These are phyloP conservation scores for Kurtzmaniella quercitrusa DNA, from an alignment of 1,139 yeast genomes.

Conservation along the genomic window DNA sequence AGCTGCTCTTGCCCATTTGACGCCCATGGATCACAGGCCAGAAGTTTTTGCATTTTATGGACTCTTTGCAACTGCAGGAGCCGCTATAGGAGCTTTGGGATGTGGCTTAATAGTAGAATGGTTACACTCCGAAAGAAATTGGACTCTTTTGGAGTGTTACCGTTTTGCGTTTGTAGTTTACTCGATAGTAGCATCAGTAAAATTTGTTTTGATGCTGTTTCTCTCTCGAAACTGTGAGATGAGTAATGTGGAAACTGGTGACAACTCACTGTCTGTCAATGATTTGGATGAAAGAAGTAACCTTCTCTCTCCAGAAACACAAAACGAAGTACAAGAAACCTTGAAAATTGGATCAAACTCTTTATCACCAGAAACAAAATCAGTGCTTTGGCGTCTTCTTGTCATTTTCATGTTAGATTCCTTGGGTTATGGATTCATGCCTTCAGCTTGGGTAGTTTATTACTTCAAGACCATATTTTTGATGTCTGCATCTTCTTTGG, in stretches of 20 bases:
- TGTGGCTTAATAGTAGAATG: constrained; percentile 59
- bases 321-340: constrained; percentile 3
- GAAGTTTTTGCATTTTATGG: constrained; percentile 72
- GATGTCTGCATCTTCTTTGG: constrained; percentile 41
- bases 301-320: background rate
- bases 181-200: constrained; percentile 50
- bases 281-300: background rate
- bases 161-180: constrained; percentile 57
- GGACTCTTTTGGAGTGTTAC: constrained; percentile 43
- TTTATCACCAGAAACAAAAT: constrained; percentile 28
- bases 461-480: constrained; percentile 51
- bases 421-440: constrained; percentile 83
- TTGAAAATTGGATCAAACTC: background rate
- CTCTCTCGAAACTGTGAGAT: constrained; percentile 57
- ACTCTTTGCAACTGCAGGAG: constrained; percentile 66
- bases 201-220: constrained; percentile 49
- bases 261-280: constrained; percentile 1
- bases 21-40: constrained; percentile 62
- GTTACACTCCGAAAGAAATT: constrained; percentile 26
- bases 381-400: constrained; percentile 37
- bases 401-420: constrained; percentile 72
- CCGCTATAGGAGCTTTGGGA: constrained; percentile 66
- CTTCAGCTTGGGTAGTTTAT: constrained; percentile 82
- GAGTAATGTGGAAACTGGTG: constrained; percentile 4
- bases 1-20: constrained; percentile 77